These are phyloP conservation scores for Wallacemonas collosoma DNA, from an alignment of 208 protist genomes.

Conservation along the genomic window DNA sequence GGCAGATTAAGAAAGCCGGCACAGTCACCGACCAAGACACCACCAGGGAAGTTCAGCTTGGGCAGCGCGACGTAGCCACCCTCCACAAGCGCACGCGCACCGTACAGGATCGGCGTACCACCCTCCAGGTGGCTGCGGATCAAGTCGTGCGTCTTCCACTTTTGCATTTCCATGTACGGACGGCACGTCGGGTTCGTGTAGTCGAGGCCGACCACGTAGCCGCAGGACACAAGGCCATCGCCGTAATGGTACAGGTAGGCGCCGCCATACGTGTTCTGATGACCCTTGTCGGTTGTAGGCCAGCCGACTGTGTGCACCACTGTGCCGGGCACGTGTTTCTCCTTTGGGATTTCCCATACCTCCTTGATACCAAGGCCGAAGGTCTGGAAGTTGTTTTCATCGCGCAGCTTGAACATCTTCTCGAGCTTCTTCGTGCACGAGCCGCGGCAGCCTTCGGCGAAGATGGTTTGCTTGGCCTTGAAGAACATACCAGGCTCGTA, in stretches of 20 bases:
- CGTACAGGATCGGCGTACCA: slow-evolving; percentile 93
- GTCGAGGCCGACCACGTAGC: slow-evolving; percentile 97
- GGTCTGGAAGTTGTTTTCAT: slow-evolving; percentile 87
- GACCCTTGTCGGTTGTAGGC: slow-evolving; percentile 86
- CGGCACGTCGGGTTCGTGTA: slow-evolving; percentile 96
- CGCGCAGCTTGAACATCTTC: slow-evolving; percentile 86
- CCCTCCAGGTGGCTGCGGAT: slow-evolving; percentile 85
- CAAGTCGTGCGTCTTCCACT: slow-evolving; percentile 93
- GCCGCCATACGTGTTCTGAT: slow-evolving; percentile 95
- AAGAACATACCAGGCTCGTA: slow-evolving; percentile 97
- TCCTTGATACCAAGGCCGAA: slow-evolving; percentile 98
- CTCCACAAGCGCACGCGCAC: slow-evolving; percentile 96
- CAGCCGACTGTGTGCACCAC: slow-evolving; percentile 97
- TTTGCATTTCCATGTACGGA: slow-evolving; percentile 97
- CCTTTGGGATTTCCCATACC: slow-evolving; percentile 95
- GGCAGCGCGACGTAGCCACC: slow-evolving; percentile 95
- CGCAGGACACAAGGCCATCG: slow-evolving; percentile 88
- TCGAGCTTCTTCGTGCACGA: slow-evolving; percentile 94
- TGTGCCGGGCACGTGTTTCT: slow-evolving; percentile 82
- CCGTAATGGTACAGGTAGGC: slow-evolving; percentile 97
- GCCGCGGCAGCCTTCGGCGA: slow-evolving; percentile 97
- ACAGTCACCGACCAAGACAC: slow-evolving; percentile 94
- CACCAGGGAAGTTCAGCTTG: slow-evolving; percentile 95
- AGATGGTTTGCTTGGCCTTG: slow-evolving; percentile 94
- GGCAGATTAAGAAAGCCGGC: slow-evolving; percentile 98